Base-by-base conservation (phyloP, 2,329 filamentous ascomycete species). In the Colletotrichum navitas region DNA sequence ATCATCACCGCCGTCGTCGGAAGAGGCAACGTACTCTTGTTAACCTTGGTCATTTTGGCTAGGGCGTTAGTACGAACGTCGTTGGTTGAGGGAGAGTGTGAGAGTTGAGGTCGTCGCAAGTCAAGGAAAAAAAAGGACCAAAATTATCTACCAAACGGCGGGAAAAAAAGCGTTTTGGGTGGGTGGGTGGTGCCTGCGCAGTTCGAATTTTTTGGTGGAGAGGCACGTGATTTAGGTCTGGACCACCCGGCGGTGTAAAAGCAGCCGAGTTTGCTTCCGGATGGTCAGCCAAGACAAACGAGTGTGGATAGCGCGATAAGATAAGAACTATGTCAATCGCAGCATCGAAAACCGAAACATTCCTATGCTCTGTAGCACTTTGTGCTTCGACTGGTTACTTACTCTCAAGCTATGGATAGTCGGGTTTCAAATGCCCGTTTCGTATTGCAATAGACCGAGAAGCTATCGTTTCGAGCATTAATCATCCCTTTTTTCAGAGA, bases 31-130 rank as follows among this genome's bases (percentile, higher is more conserved):
- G 76, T 83, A 89, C 87, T 82, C 80, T 81, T 83, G 87, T 89
- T 91, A 83, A 92, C 87, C 86, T 93, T 93, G 82, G 87, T 89
- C 92, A 93, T 93, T 85, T 84, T 89, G 88, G 74, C 76, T 68
- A 64, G 49, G 54, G 66, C 56, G 72, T 69, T 73, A 73, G 68
- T 74, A 73, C 54, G 59, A 68, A 52, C 67, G 67, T 63, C 66
- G 62, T 61, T 71, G 63, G 64, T 63, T 58, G 21, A 24, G 43
- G 58, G 56, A 55, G 55, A 58, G 32, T 63, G 61, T 55, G 26
- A 36, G 32, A 21, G 21, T 36, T 62, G 32, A 54, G 36, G 52
- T 66, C 58, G 67, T 66, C 64, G 60, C 60, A 47, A 47, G 55
- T 56, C 54, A 43, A 10, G 26, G 51, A 26, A 29, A 52, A 34